Evolutionary conservation across 2,329 filamentous ascomycete species (phyloP).

Genomic region (Tolypocladium tropicale): DNA sequence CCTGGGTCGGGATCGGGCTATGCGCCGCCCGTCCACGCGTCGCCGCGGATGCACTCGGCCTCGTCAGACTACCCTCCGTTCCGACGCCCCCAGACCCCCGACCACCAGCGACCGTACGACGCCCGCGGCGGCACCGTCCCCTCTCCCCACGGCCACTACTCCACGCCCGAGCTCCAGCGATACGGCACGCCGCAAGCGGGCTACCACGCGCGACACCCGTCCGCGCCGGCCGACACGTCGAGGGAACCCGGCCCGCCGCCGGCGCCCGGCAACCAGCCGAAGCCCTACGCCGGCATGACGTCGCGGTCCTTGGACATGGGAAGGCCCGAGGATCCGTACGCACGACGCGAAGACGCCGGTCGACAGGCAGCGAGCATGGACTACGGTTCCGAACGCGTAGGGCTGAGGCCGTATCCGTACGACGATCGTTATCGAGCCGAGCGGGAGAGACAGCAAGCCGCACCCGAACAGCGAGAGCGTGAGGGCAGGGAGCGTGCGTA

Average conservation of each 20-base stretch:
- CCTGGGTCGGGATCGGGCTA: constrained; percentile 34
- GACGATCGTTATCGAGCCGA: constrained; percentile 45
- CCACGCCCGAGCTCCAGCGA: constrained; percentile 47
- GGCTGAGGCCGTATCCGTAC: constrained; percentile 32
- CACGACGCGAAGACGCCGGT: constrained; percentile 37
- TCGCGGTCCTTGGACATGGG: constrained; percentile 37
- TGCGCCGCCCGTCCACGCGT: constrained; percentile 40
- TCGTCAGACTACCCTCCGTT: constrained; percentile 51
- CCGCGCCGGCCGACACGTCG: constrained; percentile 33
- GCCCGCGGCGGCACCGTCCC: constrained; percentile 32
- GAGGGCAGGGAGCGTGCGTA: constrained; percentile 37
- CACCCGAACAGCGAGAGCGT: constrained; percentile 31
- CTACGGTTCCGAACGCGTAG: constrained; percentile 42
- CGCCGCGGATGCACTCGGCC: constrained; percentile 43
- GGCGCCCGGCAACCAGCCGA: constrained; percentile 41
- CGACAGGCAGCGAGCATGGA: constrained; percentile 28
- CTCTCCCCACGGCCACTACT: constrained; percentile 40
- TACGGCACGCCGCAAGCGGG: constrained; percentile 46
- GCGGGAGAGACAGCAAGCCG: constrained; percentile 34
- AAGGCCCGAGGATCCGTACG: constrained; percentile 33
- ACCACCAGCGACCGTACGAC: constrained; percentile 49
- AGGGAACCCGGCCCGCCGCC: constrained; percentile 33
- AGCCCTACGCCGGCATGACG: constrained; percentile 33
- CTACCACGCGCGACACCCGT: constrained; percentile 41
- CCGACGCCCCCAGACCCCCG: constrained; percentile 63